Conservation (phyloP, 2,329 filamentous ascomycete genomes). For the Rutstroemia sydowiana region DNA sequence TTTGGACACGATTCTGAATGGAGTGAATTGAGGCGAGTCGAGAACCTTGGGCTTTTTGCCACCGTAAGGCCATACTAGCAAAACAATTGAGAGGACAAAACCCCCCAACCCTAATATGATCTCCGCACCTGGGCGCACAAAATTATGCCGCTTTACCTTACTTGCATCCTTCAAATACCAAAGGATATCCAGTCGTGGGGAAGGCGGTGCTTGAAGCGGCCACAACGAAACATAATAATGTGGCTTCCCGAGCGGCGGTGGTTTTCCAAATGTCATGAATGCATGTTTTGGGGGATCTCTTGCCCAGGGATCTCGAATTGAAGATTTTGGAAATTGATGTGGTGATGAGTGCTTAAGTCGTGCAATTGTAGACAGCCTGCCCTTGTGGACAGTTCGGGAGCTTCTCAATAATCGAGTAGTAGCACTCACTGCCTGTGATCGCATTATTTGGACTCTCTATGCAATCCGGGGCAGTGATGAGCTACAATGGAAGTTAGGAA, state of each 20-base stretch:
- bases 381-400: too few relatives aligned
- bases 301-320: too few relatives aligned
- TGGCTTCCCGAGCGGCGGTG: neutral
- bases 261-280: neutral
- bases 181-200: neutral
- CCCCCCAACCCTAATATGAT: neutral
- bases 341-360: too few relatives aligned
- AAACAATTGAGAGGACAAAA: neutral
- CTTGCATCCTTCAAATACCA: neutral
- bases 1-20: slow-evolving; percentile 56
- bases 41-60: slow-evolving; percentile 31
- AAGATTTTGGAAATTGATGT: too few relatives aligned
- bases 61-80: neutral
- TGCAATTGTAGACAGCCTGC: too few relatives aligned
- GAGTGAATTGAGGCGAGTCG: slow-evolving; percentile 54
- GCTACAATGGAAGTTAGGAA: too few relatives aligned
- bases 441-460: too few relatives aligned
- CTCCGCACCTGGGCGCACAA: neutral
- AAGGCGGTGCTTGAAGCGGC: neutral
- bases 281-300: too few relatives aligned
- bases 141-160: neutral
- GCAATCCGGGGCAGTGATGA: too few relatives aligned
- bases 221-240: neutral
- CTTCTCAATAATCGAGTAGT: too few relatives aligned
- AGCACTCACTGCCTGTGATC: too few relatives aligned